Percentiles rank a stretch among this genome's conserved stretches.
These are phyloP conservation scores for Orbilia javanica DNA, from an alignment of 2,329 filamentous ascomycete species.

Conservation along the genomic window DNA sequence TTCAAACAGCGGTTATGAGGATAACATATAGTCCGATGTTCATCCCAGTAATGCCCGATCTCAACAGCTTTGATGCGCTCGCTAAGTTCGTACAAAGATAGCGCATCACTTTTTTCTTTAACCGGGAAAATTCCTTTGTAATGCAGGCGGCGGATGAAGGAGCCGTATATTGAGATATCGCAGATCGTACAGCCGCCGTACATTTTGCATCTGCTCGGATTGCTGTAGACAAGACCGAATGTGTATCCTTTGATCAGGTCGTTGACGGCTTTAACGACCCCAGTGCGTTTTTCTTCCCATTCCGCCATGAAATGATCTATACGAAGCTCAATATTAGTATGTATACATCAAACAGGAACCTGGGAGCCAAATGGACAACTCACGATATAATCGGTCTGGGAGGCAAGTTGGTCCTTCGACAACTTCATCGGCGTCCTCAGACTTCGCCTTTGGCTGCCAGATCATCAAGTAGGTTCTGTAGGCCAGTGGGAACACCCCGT, in stretches of 20 bases:
- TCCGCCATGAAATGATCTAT: constrained; percentile 51
- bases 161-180: constrained; percentile 49
- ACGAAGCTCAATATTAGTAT: not conserved
- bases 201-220: constrained; percentile 5
- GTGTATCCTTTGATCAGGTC: constrained; percentile 37
- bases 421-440: constrained; percentile 25
- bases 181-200: constrained; percentile 38
- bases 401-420: constrained; percentile 44
- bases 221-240: constrained; percentile 44
- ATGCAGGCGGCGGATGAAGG: constrained; percentile 42
- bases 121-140: constrained; percentile 50
- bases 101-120: constrained; percentile 40
- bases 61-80: constrained; percentile 26
- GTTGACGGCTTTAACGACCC: constrained; percentile 29
- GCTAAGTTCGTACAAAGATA: constrained; percentile 43
- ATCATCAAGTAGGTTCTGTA: constrained; percentile 45
- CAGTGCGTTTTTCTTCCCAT: constrained; percentile 46
- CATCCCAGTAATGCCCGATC: constrained; percentile 45
- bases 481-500: constrained; percentile 39
- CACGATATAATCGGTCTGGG: constrained; percentile 41
- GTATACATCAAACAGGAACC: not conserved
- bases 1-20: constrained; percentile 30
- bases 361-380: not conserved
- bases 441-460: constrained; percentile 39
- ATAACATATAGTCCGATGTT: not conserved